phyloP scores from a whole-genome alignment of 2,329 filamentous ascomycete species.

The Emmonsiellopsis sp. region DNA sequence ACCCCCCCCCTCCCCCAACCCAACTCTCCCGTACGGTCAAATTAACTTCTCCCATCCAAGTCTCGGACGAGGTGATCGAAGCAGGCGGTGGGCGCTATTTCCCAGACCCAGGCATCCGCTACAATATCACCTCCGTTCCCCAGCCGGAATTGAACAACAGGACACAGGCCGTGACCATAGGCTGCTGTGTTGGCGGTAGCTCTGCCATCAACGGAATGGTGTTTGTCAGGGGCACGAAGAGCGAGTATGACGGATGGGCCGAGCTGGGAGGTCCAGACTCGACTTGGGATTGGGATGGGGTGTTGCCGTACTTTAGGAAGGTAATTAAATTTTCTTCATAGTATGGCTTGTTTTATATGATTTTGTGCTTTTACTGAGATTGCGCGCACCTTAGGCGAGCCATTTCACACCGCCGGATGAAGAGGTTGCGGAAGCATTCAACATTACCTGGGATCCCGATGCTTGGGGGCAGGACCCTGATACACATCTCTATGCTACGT shows the following conservation, averaged over 20 bases:
- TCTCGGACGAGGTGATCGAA: not conserved
- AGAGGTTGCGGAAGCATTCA: not conserved
- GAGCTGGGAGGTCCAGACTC: slow-evolving; percentile 8
- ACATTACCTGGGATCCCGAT: not conserved
- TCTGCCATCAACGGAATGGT: slow-evolving; percentile 24
- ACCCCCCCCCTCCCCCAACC: no score
- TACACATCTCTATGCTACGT: not conserved
- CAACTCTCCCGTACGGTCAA: not conserved
- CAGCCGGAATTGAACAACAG: not conserved
- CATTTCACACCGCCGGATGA: not conserved
- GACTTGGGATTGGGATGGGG: not conserved
- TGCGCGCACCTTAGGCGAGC: not conserved
- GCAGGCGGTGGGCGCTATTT: not conserved
- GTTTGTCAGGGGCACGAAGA: slow-evolving; percentile 13
- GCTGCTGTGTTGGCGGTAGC: slow-evolving; percentile 19
- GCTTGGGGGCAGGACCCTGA: not conserved
- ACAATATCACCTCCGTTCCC: not conserved
- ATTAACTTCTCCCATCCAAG: not conserved
- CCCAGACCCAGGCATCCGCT: not conserved
- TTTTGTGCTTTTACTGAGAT: not conserved
- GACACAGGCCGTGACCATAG: not conserved
- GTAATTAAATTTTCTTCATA: not conserved
- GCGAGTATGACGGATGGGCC: slow-evolving; percentile 24
- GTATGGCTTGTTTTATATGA: not conserved
- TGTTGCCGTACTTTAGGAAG: slow-evolving; percentile 1